Evolutionary conservation across 208 protist genomes (phyloP).

Genomic region (Wallacemonas sp.): DNA sequence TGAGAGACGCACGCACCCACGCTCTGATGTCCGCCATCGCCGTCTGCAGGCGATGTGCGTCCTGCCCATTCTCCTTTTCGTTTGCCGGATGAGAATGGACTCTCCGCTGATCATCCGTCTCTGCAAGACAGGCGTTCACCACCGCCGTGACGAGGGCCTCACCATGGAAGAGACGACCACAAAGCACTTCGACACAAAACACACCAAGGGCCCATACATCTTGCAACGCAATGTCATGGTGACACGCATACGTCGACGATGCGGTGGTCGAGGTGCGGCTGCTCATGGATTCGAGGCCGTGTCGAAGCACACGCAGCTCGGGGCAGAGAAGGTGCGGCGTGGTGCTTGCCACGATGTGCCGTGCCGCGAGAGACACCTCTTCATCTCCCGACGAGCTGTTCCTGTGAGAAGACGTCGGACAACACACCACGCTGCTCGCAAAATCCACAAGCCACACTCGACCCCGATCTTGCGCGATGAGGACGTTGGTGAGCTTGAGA

Average conservation of each 20-base stretch:
- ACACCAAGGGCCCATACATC: slow-evolving; percentile 46
- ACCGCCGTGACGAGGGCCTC: not conserved
- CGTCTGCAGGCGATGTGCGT: no score
- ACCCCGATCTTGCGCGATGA: slow-evolving; percentile 21
- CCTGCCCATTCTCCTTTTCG: no score
- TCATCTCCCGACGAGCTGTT: not conserved
- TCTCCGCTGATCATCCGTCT: no score
- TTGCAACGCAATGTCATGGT: slow-evolving; percentile 16
- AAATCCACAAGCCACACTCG: slow-evolving; percentile 42
- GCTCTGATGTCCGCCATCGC: slow-evolving; percentile 9
- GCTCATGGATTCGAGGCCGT: no score
- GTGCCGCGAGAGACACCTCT: not conserved
- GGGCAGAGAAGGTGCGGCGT: slow-evolving; percentile 33
- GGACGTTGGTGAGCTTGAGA: slow-evolving; percentile 44
- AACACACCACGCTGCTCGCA: slow-evolving; percentile 19
- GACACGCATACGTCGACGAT: not conserved
- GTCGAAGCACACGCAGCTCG: slow-evolving; percentile 22
- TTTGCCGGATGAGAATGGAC: no score
- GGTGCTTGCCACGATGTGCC: slow-evolving; percentile 11
- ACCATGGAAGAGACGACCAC: not conserved
- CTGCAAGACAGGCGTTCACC: not conserved
- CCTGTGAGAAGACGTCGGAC: no score
- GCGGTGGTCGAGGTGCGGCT: not conserved
- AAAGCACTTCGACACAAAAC: slow-evolving; percentile 34
- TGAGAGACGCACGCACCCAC: slow-evolving; percentile 7